phyloP scores from a whole-genome alignment of 2,329 filamentous ascomycete genomes.

The Boeremia lycopersici region DNA sequence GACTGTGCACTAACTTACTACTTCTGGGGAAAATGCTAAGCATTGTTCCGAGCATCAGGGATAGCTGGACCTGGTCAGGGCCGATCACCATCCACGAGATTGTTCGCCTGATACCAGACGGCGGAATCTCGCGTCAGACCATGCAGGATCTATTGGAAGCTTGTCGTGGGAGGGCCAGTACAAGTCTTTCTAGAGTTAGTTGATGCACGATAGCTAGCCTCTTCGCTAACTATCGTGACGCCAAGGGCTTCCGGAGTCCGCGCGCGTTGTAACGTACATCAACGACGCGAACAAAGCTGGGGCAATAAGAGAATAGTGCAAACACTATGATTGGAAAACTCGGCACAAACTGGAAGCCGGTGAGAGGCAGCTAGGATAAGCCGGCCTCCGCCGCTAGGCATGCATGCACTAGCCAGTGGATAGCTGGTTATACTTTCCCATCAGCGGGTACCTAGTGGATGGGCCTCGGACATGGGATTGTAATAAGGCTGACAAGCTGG shows the following conservation, averaged over 20 bases:
- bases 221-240: background rate
- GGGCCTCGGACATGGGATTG: background rate
- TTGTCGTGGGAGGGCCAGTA: slow-evolving; percentile 4
- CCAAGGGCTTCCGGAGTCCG: background rate
- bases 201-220: background rate
- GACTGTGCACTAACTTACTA: slow-evolving; percentile 5
- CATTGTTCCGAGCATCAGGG: background rate
- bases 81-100: slow-evolving; percentile 1
- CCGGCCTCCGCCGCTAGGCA: slow-evolving; percentile 6
- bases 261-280: slow-evolving; percentile 3
- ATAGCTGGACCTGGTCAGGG: slow-evolving; percentile 2
- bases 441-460: slow-evolving; percentile 4
- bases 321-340: background rate
- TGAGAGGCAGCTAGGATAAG: slow-evolving; percentile 2
- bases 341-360: slow-evolving; percentile 1
- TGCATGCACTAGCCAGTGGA: slow-evolving; percentile 4
- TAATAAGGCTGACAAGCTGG: slow-evolving; percentile 16
- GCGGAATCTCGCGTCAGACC: slow-evolving; percentile 16
- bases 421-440: background rate
- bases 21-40: slow-evolving; percentile 14
- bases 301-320: background rate
- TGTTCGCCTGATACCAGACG: slow-evolving; percentile 1
- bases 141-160: slow-evolving; percentile 24
- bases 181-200: background rate
- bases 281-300: background rate